Evolutionary conservation across 2,329 filamentous ascomycete genomes (phyloP).

Genomic region (Didymella sp.): DNA sequence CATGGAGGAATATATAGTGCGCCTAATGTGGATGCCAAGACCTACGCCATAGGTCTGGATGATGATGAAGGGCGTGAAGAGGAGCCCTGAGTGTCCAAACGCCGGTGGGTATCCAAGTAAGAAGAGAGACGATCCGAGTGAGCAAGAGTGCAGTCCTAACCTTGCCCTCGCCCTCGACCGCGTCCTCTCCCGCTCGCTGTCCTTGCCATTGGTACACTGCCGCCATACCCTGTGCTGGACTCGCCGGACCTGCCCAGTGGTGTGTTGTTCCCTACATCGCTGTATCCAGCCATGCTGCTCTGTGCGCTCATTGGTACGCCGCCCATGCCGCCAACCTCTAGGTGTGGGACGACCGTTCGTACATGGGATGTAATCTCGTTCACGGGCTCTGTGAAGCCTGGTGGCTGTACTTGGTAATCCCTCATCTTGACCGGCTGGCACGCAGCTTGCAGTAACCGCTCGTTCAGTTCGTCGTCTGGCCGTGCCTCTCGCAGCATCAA

Average conservation of each 20-base stretch:
- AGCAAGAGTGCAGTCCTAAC: not conserved
- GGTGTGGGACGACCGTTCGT: constrained; percentile 39
- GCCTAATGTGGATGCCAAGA: not conserved
- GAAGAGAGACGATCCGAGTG: not conserved
- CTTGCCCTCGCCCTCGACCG: constrained; percentile 37
- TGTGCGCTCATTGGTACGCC: constrained; percentile 52
- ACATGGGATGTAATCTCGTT: constrained; percentile 46
- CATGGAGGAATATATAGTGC: not conserved
- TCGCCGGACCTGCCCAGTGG: constrained; percentile 47
- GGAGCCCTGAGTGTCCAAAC: not conserved
- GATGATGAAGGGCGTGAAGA: not conserved
- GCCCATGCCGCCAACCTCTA: constrained; percentile 43
- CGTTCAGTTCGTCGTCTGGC: constrained; percentile 50
- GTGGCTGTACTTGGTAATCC: constrained; percentile 47
- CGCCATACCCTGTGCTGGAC: constrained; percentile 32
- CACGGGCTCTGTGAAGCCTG: constrained; percentile 39
- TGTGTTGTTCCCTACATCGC: constrained; percentile 46
- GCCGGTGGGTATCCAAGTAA: constrained; percentile 11
- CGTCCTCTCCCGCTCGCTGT: constrained; percentile 49
- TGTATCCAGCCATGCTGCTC: constrained; percentile 48
- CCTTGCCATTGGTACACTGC: constrained; percentile 46
- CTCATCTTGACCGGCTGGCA: constrained; percentile 43
- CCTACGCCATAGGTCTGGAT: not conserved
- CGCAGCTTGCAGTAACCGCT: constrained; percentile 47
- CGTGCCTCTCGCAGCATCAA: constrained; percentile 54